Evolutionary conservation across 2,329 filamentous ascomycete genomes (phyloP).

Genomic region (Sporothrix mexicana): DNA sequence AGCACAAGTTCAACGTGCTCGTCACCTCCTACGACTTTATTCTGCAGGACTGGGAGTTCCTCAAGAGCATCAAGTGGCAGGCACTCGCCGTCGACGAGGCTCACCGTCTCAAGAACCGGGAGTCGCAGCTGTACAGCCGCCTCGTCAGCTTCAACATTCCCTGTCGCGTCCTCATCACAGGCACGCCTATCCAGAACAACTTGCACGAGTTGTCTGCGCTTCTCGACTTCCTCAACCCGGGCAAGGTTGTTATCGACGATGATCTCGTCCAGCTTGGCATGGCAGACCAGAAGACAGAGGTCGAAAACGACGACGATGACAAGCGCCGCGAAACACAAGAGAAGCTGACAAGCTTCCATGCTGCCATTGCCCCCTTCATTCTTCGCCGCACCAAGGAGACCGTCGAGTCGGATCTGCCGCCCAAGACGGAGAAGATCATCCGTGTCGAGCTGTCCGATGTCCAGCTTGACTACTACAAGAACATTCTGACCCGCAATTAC

Average conservation of each 20-base stretch:
- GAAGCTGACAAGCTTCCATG: slow-evolving; percentile 85
- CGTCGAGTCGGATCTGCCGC: slow-evolving; percentile 93
- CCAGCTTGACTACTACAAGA: slow-evolving; percentile 98
- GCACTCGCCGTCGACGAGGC: slow-evolving; percentile 96
- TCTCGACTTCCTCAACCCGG: slow-evolving; percentile 97
- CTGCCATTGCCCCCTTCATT: slow-evolving; percentile 90
- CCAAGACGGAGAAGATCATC: slow-evolving; percentile 98
- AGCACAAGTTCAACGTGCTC: slow-evolving; percentile 96
- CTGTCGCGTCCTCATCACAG: slow-evolving; percentile 90
- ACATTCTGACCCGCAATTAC: slow-evolving; percentile 96
- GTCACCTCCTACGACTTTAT: slow-evolving; percentile 98
- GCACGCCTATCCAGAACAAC: slow-evolving; percentile 97
- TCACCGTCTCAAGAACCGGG: slow-evolving; percentile 93
- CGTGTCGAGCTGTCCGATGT: slow-evolving; percentile 96
- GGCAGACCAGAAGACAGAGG: slow-evolving; percentile 43
- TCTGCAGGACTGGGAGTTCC: slow-evolving; percentile 79
- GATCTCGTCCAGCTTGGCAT: slow-evolving; percentile 79
- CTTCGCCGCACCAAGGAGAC: slow-evolving; percentile 95
- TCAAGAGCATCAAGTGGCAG: slow-evolving; percentile 95
- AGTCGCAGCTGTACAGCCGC: slow-evolving; percentile 89
- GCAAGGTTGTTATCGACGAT: slow-evolving; percentile 86
- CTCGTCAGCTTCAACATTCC: slow-evolving; percentile 86
- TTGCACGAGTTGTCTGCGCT: slow-evolving; percentile 89
- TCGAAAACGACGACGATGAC: slow-evolving; percentile 45
- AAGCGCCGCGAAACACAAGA: slow-evolving; percentile 77